Conservation (phyloP, 257 asterid species). For the Fraxinus quadrangulata region DNA sequence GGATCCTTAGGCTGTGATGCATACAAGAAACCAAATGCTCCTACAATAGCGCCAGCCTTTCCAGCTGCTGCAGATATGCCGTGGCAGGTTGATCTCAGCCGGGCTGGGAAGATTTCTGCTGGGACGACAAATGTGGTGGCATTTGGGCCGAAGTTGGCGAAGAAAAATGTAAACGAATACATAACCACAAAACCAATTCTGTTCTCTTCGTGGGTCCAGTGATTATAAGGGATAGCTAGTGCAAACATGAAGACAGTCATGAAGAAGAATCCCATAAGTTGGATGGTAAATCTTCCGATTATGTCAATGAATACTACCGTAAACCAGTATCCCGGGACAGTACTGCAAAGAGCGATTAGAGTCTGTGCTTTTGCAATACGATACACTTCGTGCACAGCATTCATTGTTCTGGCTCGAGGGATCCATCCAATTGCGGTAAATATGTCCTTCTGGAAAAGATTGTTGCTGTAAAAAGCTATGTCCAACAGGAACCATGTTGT, state of each 20-base stretch:
- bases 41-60: constrained; percentile 48
- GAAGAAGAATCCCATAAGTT: constrained; percentile 48
- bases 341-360: constrained; percentile 39
- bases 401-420: constrained; percentile 29
- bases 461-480: constrained; percentile 48
- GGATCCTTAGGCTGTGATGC: constrained; percentile 36
- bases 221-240: constrained; percentile 41
- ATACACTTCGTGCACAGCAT: constrained; percentile 41
- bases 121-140: constrained; percentile 53
- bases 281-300: constrained; percentile 46
- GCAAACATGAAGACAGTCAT: constrained; percentile 53
- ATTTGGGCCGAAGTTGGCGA: constrained; percentile 52
- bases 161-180: constrained; percentile 47
- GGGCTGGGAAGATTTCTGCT: constrained; percentile 48
- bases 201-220: constrained; percentile 35
- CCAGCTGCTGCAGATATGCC: constrained; percentile 56
- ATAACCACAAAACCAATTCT: constrained; percentile 43
- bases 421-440: constrained; percentile 46
- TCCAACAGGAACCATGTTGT: constrained; percentile 47
- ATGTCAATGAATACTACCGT: constrained; percentile 37
- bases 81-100: constrained; percentile 51
- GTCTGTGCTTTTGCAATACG: constrained; percentile 44
- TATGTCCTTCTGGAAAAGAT: constrained; percentile 50
- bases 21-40: constrained; percentile 48
- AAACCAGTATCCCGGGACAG: constrained; percentile 53